phyloP scores from a whole-genome alignment of 306 rosid genomes.

The Vachellia pachyceras region DNA sequence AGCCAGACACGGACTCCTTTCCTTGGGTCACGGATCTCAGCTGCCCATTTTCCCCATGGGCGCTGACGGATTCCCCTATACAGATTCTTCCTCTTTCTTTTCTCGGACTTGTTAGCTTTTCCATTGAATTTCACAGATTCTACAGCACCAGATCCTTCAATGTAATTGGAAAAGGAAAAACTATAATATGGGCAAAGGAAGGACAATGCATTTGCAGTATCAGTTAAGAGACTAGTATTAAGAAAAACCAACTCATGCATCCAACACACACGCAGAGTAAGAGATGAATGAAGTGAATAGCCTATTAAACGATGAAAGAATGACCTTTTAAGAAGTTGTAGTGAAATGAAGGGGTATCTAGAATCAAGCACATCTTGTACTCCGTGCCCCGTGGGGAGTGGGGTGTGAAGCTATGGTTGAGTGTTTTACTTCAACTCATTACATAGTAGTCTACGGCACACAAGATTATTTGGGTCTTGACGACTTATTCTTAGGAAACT shows the following conservation, averaged over 20 bases:
- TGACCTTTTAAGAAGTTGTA: not conserved
- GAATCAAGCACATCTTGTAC: conserved; percentile 8
- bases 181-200: not conserved
- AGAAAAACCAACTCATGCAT: not conserved
- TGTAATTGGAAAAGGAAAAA: conserved; percentile 13
- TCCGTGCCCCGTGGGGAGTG: not conserved
- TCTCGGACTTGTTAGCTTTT: conserved; percentile 64
- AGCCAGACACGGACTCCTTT: conserved; percentile 96
- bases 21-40: conserved; percentile 92
- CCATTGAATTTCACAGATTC: conserved; percentile 54
- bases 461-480: not conserved
- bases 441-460: not conserved
- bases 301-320: not conserved
- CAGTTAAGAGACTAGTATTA: not conserved
- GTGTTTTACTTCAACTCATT: conserved; percentile 12
- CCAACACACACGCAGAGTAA: not conserved
- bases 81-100: conserved; percentile 80
- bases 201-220: not conserved
- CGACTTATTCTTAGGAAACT: not conserved
- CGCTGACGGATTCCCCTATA: conserved; percentile 90
- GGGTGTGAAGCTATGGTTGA: not conserved
- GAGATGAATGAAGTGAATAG: not conserved
- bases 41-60: conserved; percentile 99
- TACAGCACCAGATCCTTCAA: conserved; percentile 52
- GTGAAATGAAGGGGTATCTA: not conserved